phyloP scores from a whole-genome alignment of 352 stramenopile species.

The Pythium utonaiense region DNA sequence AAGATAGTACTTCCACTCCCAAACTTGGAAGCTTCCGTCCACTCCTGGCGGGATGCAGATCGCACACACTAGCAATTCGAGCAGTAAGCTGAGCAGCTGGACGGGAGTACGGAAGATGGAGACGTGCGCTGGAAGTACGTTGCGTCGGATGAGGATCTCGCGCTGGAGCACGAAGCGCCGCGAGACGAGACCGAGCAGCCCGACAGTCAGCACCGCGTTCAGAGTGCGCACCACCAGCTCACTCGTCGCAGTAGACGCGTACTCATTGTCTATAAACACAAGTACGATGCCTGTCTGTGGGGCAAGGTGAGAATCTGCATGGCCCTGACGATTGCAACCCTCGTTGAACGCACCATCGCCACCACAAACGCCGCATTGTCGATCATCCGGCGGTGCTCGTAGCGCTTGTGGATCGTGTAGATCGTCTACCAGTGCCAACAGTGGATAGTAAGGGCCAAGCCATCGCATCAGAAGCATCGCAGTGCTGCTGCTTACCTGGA shows the following conservation, averaged over 20 bases:
- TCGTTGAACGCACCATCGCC: constrained; percentile 37
- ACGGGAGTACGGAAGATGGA: constrained; percentile 47
- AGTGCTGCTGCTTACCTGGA: constrained; percentile 29
- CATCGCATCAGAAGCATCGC: too few relatives aligned
- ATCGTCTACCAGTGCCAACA: constrained; percentile 46
- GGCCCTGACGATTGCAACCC: too few relatives aligned
- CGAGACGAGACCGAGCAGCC: constrained; percentile 48
- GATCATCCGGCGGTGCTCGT: constrained; percentile 52
- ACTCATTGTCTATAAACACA: constrained; percentile 70
- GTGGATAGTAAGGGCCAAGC: too few relatives aligned
- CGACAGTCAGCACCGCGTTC: constrained; percentile 41
- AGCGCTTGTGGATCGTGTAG: constrained; percentile 56
- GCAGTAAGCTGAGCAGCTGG: constrained; percentile 34
- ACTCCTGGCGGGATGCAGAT: constrained; percentile 57
- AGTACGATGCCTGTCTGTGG: constrained; percentile 45
- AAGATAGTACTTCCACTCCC: constrained; percentile 68
- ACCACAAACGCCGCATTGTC: constrained; percentile 57
- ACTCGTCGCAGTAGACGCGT: constrained; percentile 26
- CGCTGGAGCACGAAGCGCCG: constrained; percentile 55
- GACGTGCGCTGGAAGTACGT: constrained; percentile 49
- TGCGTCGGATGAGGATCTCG: constrained; percentile 59
- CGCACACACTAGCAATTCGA: constrained; percentile 47
- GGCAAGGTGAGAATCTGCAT: neutral
- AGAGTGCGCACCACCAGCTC: constrained; percentile 39
- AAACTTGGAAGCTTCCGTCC: constrained; percentile 43